Evolutionary conservation across 2,329 filamentous ascomycete genomes (phyloP), one percentile per base, ranked within the genome.

Genomic region (Stagonosporopsis tanaceti): DNA sequence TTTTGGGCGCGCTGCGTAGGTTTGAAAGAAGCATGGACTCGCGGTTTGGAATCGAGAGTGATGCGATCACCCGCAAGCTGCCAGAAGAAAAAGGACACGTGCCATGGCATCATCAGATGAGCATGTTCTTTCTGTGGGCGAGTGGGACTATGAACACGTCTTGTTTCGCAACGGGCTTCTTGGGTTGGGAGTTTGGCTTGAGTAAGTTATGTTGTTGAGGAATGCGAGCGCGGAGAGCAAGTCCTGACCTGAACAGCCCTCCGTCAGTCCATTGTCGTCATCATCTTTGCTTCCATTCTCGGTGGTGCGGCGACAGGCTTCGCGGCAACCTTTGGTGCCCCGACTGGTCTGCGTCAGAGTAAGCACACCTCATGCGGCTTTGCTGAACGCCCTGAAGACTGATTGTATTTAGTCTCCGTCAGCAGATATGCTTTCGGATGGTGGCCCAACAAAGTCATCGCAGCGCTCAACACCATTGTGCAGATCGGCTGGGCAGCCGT

Each of bases 121-220:
- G 52, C 59, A 76, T 78, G 62, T 80, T 80, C 57, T 74, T 79
- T 42, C 61, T 81, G 37, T 81, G 79, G 79, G 80, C 75, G 59
- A 78, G 76, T 1, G 67, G 79, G 42, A 79, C 66, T 1, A 78
- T 61, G 77, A 77, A 65, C 72, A 81, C 68, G 68, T 80, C 61
- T 63, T 48, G 78, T 73, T 62, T 71, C 76, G 64, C 75, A 53
- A 57, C 60, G 57, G 46, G 82, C 72, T 42, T 83, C 46, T 67
- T 84, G 4, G 82, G 82, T 4, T 79, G 78, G 54, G 77, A 81
- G 57, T 82, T 83, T 57, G 80, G 80, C 1, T 68, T 84, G 39
- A 75, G 64, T 67, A 63, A 67, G 64, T 47, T 32, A 22, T 14
- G 28, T 17, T 15, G 20, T 35, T 17, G 41, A 17, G 25, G 20